Evolutionary conservation across 192 early-diverging fungal genomes (phyloP).

Genomic region (Coemansia sp.): DNA sequence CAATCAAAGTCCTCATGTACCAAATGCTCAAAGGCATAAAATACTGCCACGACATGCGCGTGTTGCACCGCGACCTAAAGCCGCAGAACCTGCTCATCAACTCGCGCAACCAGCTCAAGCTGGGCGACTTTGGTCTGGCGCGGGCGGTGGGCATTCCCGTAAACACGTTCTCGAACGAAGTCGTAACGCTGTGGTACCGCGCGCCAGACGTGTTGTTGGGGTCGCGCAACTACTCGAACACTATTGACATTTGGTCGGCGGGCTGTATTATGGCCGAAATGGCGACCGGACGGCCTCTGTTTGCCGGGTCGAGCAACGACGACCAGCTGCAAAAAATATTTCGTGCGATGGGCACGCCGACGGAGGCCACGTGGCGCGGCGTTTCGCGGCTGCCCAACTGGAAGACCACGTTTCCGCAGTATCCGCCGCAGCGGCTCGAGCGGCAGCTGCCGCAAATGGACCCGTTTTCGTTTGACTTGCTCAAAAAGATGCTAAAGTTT

Average conservation of each 20-base stretch:
- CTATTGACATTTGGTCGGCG: conserved; percentile 97
- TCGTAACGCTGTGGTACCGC: conserved; percentile 98
- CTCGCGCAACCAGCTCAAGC: conserved; percentile 73
- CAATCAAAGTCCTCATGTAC: conserved; percentile 78
- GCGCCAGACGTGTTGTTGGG: conserved; percentile 96
- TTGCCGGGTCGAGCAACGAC: conserved; percentile 78
- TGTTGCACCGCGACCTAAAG: conserved; percentile 82
- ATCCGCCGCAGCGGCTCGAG: conserved; percentile 63
- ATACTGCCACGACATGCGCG: conserved; percentile 82
- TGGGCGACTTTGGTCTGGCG: conserved; percentile 84
- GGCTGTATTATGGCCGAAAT: conserved; percentile 99
- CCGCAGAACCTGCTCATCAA: conserved; percentile 86
- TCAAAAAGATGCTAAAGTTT: conserved; percentile 73
- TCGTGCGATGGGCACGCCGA: conserved; percentile 76
- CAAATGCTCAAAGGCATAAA: conserved; percentile 79
- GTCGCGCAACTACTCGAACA: conserved; percentile 89
- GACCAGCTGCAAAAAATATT: conserved; percentile 82
- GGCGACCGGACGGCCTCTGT: conserved; percentile 76
- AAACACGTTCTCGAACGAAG: conserved; percentile 96
- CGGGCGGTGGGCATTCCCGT: conserved; percentile 83
- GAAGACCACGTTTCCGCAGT: conserved; percentile 65
- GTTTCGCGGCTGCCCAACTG: conserved; percentile 71
- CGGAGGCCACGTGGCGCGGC: conserved; percentile 71
- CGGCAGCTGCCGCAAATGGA: conserved; percentile 76
- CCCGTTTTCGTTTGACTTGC: conserved; percentile 65